phyloP scores from a whole-genome alignment of 192 early-diverging fungal genomes.

The Phycomyces blakesleeanus region DNA sequence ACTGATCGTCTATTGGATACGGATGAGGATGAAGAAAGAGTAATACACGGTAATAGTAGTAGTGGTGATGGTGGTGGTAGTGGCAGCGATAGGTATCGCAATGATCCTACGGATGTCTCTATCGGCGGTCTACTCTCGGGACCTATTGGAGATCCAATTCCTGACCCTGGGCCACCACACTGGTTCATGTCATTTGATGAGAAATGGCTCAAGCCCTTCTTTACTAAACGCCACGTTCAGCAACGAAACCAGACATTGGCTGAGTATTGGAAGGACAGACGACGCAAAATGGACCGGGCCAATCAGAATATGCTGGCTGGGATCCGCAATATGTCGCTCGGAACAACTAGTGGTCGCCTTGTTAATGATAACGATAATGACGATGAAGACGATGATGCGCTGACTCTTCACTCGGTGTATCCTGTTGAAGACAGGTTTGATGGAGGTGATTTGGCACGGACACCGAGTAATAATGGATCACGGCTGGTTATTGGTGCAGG shows the following conservation, averaged over 20 bases:
- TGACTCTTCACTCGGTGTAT: conserved; percentile 25
- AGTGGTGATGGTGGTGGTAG: too few species aligned
- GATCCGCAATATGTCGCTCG: conserved; percentile 17
- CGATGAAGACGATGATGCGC: conserved; percentile 9
- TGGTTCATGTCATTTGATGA: conserved; percentile 88
- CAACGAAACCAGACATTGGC: conserved; percentile 29
- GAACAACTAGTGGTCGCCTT: too few species aligned
- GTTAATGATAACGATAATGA: not conserved
- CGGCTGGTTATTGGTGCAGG: conserved; percentile 26
- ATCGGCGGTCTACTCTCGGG: conserved; percentile 36
- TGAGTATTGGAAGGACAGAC: conserved; percentile 33
- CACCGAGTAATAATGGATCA: conserved; percentile 1
- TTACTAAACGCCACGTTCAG: conserved; percentile 46
- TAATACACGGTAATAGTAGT: too few species aligned
- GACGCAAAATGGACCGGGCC: conserved; percentile 31
- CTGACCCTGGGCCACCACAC: conserved; percentile 52
- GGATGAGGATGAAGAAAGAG: conserved; percentile 6
- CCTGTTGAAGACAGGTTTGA: not conserved
- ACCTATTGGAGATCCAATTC: conserved; percentile 32
- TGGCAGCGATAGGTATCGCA: not conserved
- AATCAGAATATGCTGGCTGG: conserved; percentile 27
- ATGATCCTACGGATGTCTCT: conserved; percentile 24
- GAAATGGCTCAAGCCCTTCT: conserved; percentile 76
- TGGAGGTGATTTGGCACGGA: not conserved
- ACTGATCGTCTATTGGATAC: conserved; percentile 5